Base-by-base conservation (phyloP, 73 alveolate genomes). In the Paramecium caudatum region DNA sequence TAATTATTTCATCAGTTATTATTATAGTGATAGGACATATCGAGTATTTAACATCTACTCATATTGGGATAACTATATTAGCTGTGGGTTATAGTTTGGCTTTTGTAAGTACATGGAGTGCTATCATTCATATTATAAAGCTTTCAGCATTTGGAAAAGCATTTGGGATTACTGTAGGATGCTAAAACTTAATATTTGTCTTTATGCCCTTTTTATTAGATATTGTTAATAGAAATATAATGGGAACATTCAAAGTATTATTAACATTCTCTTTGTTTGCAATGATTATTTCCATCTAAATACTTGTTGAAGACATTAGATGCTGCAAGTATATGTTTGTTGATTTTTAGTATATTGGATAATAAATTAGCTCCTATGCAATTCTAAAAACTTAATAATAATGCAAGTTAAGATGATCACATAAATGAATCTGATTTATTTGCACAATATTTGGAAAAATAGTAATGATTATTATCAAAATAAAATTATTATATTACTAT, bases 331-430 rank as follows among this genome's bases (percentile, higher is more conserved):
- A 55, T 27, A 3, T 5, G 7, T 5, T 27, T 55, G 4, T 55
- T 19, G 1, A 12, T 10, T 19, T 0, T 3, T 33, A 65, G 49
- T 43, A 65, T 65, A 12, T 65, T 65, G 16, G 83, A 65, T 65
- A 65, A 65, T 65, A 33, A 65, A 65, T 10, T 65, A n/a, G 83
- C 83, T 65, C 83, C 83, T 36, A 55, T 55, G 80, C 21, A 55
- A 55, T 55, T 55, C 12, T 16, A 16, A 55, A 55, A 55, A 55
- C 23, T 55, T 1, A 55, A 55, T 6, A 55, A 55, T 23, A 43
- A 17, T 27, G 30, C 46, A 12, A 55, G 30, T 55, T 37, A 55
- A 55, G 80, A 55, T 9, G 25, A 49, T 55, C 23, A 55, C 30
- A 55, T 27, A 27, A 55, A 55, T 55, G 80, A 55, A 4, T 27